Evolutionary conservation across 2,329 filamentous ascomycete species (phyloP), one percentile per base, ranked within the genome.

Genomic region (Aspergillus sp.): DNA sequence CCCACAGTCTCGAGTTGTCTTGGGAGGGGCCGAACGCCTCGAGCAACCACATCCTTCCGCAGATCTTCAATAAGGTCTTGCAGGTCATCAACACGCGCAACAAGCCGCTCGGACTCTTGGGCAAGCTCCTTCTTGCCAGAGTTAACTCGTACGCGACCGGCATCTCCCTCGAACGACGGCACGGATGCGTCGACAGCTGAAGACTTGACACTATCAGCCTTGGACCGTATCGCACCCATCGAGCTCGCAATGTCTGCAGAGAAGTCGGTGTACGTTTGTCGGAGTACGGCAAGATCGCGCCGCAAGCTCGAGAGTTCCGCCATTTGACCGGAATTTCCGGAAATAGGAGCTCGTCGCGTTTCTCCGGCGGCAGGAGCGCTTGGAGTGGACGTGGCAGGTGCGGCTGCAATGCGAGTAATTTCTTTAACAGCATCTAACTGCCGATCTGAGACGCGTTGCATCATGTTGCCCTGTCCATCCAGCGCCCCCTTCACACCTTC

Each of bases 11-110:
- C 95, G 46, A 99, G 86, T 78, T 97, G 93, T 59, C 93, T 86
- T 6, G 93, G 93, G 37, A 96, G 80, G 8, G 95, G 95, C 37
- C 95, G 89, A 46, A 99, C 95, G 57, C 95, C 95, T 58, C 95
- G 90, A 58, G 87, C 83, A 47, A 99, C 95, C 46, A 99, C 95
- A 70, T 99, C 95, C 78, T 99, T 98, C 60, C 95, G 91, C 44
- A 99, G 84, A 71, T 99, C 95, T 75, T 99, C 95, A 19, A 99
- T 91, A 55, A 95, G 82, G 73, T 99, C 95, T 76, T 98, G 95
- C n/a, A 99, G 83, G 70, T 98, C 93, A 71, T 99, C 95, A 11
- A 99, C 95, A 70, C 91, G 89, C 65, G 86, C 89, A 64, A 99
- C 93, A 56, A 99, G 87, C 62, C 87, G 88, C 73, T 98, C 93